Base-by-base conservation (phyloP, 768 basidiomycete species). In the Megacollybia marginata region DNA sequence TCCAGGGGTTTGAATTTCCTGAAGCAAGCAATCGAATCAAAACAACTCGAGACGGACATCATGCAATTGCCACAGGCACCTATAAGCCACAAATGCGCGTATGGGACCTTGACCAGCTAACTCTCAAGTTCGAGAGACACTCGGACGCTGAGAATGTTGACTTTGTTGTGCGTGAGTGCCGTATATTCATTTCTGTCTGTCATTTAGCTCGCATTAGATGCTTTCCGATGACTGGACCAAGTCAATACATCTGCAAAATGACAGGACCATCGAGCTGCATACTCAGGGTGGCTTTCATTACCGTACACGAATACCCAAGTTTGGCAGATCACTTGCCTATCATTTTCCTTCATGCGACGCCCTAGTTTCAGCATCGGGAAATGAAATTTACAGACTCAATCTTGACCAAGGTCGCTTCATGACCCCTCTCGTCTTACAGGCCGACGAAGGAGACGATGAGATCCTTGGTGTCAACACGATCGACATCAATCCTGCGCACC, bases 181-280 rank as follows among this genome's bases (percentile, higher is more conserved):
- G 55, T 51, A 47, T 42, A 43, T 36, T 47, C 36, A 32, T 32
- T 43, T 42, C 23, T 23, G 20, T 38, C 42, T 38, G 50, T 32
- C 46, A 10, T 8, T 35, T 40, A 53, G n/a, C 42, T 38, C 31
- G 18, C 34, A 52, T 7, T 66, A 96, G 93, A 85, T 92, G 57
- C 75, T 98, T 8, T 97, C 94, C 1, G 89, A 94, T 60, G 95
- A 98, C 72, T 98, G 95, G 95, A 98, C 95, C 7, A 98, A 98
- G 64, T 85, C 90, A n/a, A 76, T 97, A 54, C 93, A 96, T 64
- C 78, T 99, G 2, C 96, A 98, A 75, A 85, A 86, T 46, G 93
- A 97, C 70, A 84, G 96, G n/a, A 89, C 90, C 5, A 65, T 99
- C 49, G 91, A 93, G 59, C 73, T 99, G 5, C 96, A 99, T 63